phyloP scores from a whole-genome alignment of 1,284 basidiomycete species.

The Malassezia globosa region DNA sequence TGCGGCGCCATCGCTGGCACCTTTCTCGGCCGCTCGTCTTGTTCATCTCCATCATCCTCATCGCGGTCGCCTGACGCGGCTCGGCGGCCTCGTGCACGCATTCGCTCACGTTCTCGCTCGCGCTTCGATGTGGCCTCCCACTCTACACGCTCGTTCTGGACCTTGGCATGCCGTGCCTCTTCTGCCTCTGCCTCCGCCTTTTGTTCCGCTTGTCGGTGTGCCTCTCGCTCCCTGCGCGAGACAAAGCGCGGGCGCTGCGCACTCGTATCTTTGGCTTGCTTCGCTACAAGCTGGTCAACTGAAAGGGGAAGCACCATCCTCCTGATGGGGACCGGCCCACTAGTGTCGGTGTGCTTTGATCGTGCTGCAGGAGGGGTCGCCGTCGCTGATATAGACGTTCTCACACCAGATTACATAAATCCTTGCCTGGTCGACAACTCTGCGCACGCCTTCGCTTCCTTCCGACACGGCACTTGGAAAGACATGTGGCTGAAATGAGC shows the following conservation, averaged over 20 bases:
- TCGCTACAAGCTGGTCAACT: conserved; percentile 12
- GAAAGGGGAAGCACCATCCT: conserved; percentile 9
- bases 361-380: no score
- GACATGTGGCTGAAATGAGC: no score
- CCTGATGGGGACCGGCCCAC: no score
- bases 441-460: no score
- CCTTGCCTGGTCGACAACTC: no score
- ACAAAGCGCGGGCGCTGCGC: conserved; percentile 5
- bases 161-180: not conserved
- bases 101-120: not conserved
- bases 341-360: no score
- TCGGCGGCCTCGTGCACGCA: not conserved
- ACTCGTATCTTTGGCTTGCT: not conserved
- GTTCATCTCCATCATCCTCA: no score
- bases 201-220: conserved; percentile 3
- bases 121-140: conserved; percentile 1
- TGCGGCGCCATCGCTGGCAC: no score
- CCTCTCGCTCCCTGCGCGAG: conserved; percentile 13
- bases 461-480: no score
- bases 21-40: not conserved
- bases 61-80: no score
- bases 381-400: no score
- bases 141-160: conserved; percentile 1
- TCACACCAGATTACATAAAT: no score
- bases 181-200: conserved; percentile 1